A percentile compares a stretch with the other conserved stretches of the same genome.
Evolutionary conservation across 306 rosid species (phyloP).

Genomic region (Phaseolus lunatus): DNA sequence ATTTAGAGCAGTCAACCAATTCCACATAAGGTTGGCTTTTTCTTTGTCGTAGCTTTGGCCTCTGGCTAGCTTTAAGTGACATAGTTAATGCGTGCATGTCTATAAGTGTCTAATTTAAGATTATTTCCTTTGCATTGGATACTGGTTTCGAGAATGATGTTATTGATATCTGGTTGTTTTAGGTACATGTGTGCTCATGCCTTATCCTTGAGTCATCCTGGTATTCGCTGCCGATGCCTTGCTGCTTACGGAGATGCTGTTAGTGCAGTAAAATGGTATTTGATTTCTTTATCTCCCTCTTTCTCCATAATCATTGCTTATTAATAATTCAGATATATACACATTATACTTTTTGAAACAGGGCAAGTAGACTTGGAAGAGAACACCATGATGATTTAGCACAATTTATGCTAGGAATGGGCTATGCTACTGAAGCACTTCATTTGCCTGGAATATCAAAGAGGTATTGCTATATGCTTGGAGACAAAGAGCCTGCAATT

Average conservation of each 20-base stretch:
- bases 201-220: conserved; percentile 92
- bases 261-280: conserved; percentile 97
- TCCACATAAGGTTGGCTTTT: conserved; percentile 32
- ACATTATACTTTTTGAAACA: conserved; percentile 54
- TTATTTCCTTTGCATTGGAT: conserved; percentile 33
- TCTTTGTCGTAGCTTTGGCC: conserved; percentile 4
- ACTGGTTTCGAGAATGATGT: conserved; percentile 30
- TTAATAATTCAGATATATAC: conserved; percentile 16
- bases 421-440: conserved; percentile 97
- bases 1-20: conserved; percentile 5
- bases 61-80: not conserved
- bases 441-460: conserved; percentile 98
- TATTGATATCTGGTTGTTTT: conserved; percentile 46
- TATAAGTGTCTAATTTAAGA: conserved; percentile 36
- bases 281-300: conserved; percentile 31
- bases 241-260: conserved; percentile 99
- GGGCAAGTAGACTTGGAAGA: conserved; percentile 99
- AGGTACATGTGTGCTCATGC: conserved; percentile 99
- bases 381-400: conserved; percentile 99
- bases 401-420: conserved; percentile 98
- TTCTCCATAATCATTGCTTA: conserved; percentile 13
- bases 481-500: conserved; percentile 31
- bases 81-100: conserved; percentile 2
- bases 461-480: conserved; percentile 63
- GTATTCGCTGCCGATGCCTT: conserved; percentile 98